Conservation (phyloP, 345 rosid species). For the Gossypium australe region DNA sequence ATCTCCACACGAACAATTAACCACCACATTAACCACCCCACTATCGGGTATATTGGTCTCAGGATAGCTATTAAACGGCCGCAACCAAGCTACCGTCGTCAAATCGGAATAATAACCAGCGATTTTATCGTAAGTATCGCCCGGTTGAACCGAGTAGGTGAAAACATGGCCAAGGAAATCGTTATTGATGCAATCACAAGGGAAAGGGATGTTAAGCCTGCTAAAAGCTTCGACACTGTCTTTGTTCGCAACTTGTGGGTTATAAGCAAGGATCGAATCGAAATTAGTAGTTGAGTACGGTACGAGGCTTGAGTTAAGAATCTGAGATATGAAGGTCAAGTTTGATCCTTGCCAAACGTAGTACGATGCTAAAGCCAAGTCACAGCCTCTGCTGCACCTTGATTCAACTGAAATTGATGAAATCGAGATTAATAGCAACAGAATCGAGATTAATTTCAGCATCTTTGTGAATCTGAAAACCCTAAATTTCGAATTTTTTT, state of each 20-base stretch:
- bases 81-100: constrained; percentile 36
- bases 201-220: constrained; percentile 51
- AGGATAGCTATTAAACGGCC: constrained; percentile 26
- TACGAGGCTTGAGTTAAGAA: constrained; percentile 22
- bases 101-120: constrained; percentile 38
- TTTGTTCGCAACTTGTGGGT: constrained; percentile 24
- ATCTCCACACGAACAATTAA: constrained; percentile 66
- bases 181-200: constrained; percentile 46
- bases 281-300: constrained; percentile 4
- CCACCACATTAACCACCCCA: constrained; percentile 40
- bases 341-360: constrained; percentile 33
- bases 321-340: constrained; percentile 40
- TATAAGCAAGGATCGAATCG: constrained; percentile 26
- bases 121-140: constrained; percentile 33
- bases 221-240: constrained; percentile 19
- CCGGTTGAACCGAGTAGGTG: constrained; percentile 13
- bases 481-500: not conserved
- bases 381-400: constrained; percentile 37
- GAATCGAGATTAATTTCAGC: constrained; percentile 13
- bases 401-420: constrained; percentile 28
- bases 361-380: constrained; percentile 57
- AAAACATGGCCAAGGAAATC: constrained; percentile 45
- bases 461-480: constrained; percentile 6
- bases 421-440: constrained; percentile 14
- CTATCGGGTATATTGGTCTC: constrained; percentile 29